Base-by-base conservation (phyloP, 495 filamentous ascomycete genomes). In the Penicillium waksmanii region DNA sequence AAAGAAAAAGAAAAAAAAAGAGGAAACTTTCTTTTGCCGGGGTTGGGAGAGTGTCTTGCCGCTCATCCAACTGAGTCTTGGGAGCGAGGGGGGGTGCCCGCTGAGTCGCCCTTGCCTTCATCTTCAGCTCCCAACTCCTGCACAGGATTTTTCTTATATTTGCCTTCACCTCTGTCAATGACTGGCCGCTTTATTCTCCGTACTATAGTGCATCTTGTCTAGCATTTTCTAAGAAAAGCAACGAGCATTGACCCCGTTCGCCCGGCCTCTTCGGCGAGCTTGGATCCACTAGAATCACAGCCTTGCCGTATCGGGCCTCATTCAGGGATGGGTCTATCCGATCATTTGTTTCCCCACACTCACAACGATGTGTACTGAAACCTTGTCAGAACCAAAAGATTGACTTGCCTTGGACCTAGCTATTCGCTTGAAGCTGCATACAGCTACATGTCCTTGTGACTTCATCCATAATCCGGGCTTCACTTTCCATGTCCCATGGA, bases 21-120 rank as follows among this genome's bases (percentile, higher is more conserved):
- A 31, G 27, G 8, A 31, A 31, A 31, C 27, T 31, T 31, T 31
- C 27, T 31, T 8, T 8, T 31, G 4, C 27, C 27, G 27, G 27
- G 27, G 2, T 31, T 27, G 27, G 21, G 23, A 3, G 27, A 31
- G 6, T 48, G 53, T 42, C 35, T 42, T 21, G 31, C 21, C 11
- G n/a, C 23, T n/a, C 15, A 12, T 48, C 23, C 21, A 9, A 31
- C 46, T 9, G 46, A 38, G 42, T 33, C 23, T 36, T 46, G 25
- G 33, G 40, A 44, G 13, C 38, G 15, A 38, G 40, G 50, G 49
- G 40, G 50, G 49, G 33, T 27, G 40, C 18, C 42, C 56, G 19
- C 21, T 17, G 17, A 19, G 17, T 53, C 27, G 50, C 56, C 56
- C 56, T 58, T 58, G 40, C 56, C 31, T 58, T 35, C 27, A 40